Evolutionary conservation across 2,329 filamentous ascomycete species (phyloP), one percentile per base, ranked within the genome.

Genomic region (Cladophialophora bantiana): DNA sequence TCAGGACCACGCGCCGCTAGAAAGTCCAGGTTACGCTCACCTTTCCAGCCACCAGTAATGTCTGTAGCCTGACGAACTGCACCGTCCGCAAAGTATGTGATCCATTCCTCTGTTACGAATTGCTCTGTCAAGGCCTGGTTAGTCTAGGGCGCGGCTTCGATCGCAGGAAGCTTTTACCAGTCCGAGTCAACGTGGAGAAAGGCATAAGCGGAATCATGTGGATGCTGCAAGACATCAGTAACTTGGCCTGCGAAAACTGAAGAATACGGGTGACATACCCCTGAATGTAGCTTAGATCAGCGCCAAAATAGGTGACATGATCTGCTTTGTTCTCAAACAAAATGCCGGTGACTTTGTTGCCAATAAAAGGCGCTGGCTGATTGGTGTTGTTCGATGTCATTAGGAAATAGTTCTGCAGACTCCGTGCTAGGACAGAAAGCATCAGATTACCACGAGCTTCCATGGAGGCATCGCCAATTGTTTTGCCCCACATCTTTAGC

Each of bases 301-400:
- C 77, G 54, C 92, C 92, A 74, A 97, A 97, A 80, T 93, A 97
- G 0, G 94, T 97, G 3, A 91, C 90, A 78, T 97, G 93, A 77
- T 98, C 92, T 62, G 93, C 86, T 80, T 98, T 98, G 82, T 97
- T 97, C 80, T 98, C 94, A 74, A 97, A 98, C 7, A 96, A 77
- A 70, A 89, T 88, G 15, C 86, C 86, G 1, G 84, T 83, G 6
- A 86, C 83, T 78, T 91, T 93, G 83, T 98, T 98, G 50, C 83
- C 86, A 69, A 92, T 88, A 76, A 96, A 97, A n/a, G 89, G 82
- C 0, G 83, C 72, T 0, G 94, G 94, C 73, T 97, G 87, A 59
- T 86, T 85, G 20, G 79, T 83, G 77, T 97, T 97, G 78, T 85
- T 81, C 45, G 79, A 83, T 5, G 85, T 83, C 82, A 96, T 91